Evolutionary conservation across 2,329 filamentous ascomycete species (phyloP).

Genomic region (Leptographium wingfieldii): DNA sequence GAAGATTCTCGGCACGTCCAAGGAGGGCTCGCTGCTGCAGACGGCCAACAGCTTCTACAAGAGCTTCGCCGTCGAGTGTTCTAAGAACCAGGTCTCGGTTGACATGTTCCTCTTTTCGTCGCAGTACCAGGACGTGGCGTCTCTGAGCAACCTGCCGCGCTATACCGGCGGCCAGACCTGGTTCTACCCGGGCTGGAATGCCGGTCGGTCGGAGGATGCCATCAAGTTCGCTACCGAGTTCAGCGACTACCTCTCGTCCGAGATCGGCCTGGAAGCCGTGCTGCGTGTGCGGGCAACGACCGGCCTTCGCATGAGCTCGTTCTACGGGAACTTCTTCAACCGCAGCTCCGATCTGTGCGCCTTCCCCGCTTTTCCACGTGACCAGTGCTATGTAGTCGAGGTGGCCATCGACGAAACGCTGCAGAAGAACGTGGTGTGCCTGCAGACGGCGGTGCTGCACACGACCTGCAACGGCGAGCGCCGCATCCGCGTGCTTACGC

Average conservation of each 20-base stretch:
- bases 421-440: conserved; percentile 79
- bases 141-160: conserved; percentile 83
- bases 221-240: conserved; percentile 97
- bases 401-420: conserved; percentile 95
- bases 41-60: conserved; percentile 97
- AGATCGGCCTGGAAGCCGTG: conserved; percentile 92
- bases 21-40: conserved; percentile 77
- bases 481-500: conserved; percentile 84
- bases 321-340: conserved; percentile 99
- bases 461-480: conserved; percentile 97
- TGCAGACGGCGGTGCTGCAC: conserved; percentile 90
- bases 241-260: conserved; percentile 89
- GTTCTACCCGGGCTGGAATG: conserved; percentile 98
- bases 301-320: conserved; percentile 89
- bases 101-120: conserved; percentile 97
- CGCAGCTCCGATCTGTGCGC: conserved; percentile 93
- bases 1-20: conserved; percentile 85
- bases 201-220: conserved; percentile 82
- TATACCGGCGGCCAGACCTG: conserved; percentile 97
- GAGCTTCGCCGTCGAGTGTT: conserved; percentile 96
- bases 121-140: conserved; percentile 94
- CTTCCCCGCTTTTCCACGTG: conserved; percentile 93
- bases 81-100: conserved; percentile 95
- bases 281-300: conserved; percentile 91
- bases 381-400: conserved; percentile 95